Conservation (phyloP, 2,329 filamentous ascomycete genomes). For the Lasiodiplodia hormozganensis region DNA sequence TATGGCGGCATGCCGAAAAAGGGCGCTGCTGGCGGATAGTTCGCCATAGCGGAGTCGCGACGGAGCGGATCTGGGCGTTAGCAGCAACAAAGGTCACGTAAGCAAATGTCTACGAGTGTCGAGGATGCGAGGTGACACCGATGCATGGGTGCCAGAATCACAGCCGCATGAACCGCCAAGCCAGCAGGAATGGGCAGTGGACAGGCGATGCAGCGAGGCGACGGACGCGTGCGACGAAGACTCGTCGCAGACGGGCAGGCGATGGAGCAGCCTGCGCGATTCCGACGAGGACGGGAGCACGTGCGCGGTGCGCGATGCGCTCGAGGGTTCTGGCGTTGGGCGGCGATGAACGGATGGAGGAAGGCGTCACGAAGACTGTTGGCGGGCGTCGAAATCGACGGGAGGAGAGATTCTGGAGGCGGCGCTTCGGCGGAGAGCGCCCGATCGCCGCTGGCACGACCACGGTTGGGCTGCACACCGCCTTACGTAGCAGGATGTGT, state of each 20-base stretch:
- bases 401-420: neutral
- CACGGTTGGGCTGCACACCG: conserved; percentile 6
- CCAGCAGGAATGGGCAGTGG: conserved; percentile 25
- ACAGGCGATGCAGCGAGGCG: conserved; percentile 22
- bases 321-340: neutral
- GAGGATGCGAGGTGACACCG: conserved; percentile 20
- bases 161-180: conserved; percentile 22
- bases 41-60: conserved; percentile 25
- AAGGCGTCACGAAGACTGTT: conserved; percentile 12
- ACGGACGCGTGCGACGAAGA: conserved; percentile 8
- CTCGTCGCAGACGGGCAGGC: conserved; percentile 1
- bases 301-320: conserved; percentile 19
- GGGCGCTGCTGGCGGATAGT: conserved; percentile 28
- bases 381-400: neutral
- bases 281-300: neutral
- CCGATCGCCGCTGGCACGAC: neutral
- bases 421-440: neutral
- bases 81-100: conserved; percentile 28
- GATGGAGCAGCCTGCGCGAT: conserved; percentile 12
- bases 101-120: conserved; percentile 10
- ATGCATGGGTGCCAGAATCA: conserved; percentile 29
- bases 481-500: neutral
- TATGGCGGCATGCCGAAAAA: conserved; percentile 21
- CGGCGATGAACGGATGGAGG: conserved; percentile 11
- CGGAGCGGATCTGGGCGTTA: conserved; percentile 23